These are phyloP conservation scores for Huntiella decipiens DNA, from an alignment of 2,329 filamentous ascomycete genomes.

Conservation along the genomic window DNA sequence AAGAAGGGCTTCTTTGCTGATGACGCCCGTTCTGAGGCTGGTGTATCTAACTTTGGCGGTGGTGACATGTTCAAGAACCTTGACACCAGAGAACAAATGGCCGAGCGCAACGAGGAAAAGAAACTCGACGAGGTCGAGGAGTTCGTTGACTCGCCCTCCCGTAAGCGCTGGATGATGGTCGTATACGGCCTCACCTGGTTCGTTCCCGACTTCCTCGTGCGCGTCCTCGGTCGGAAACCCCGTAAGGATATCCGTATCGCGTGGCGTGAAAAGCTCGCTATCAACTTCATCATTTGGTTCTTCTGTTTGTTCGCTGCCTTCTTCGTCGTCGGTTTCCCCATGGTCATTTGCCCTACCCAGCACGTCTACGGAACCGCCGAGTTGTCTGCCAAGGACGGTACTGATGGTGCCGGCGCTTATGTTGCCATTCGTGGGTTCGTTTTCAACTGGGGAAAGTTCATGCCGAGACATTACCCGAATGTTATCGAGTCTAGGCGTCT, in stretches of 20 bases:
- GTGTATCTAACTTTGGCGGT: constrained; percentile 71
- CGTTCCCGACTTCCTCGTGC: constrained; percentile 68
- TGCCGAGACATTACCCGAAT: constrained; percentile 59
- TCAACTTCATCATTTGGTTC: constrained; percentile 95
- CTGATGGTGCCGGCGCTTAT: constrained; percentile 44
- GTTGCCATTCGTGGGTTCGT: constrained; percentile 76
- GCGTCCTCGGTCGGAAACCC: constrained; percentile 61
- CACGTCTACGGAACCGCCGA: constrained; percentile 69
- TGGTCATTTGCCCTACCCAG: constrained; percentile 78
- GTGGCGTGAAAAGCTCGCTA: constrained; percentile 94
- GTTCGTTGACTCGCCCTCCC: constrained; percentile 53
- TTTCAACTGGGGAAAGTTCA: constrained; percentile 60
- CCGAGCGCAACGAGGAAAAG: constrained; percentile 83
- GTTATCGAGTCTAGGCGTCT: constrained; percentile 36
- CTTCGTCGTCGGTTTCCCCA: constrained; percentile 76
- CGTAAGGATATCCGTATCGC: constrained; percentile 83
- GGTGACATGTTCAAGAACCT: constrained; percentile 98
- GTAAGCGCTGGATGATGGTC: constrained; percentile 78
- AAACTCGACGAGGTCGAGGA: constrained; percentile 82
- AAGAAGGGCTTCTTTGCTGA: constrained; percentile 71
- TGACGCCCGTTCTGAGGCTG: constrained; percentile 79
- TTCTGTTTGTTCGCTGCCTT: constrained; percentile 62
- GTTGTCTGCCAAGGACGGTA: constrained; percentile 54
- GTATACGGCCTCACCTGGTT: constrained; percentile 75
- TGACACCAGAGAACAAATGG: constrained; percentile 83